Evolutionary conservation across 305 asterid species (phyloP).

Genomic region (Solanum hybrid): DNA sequence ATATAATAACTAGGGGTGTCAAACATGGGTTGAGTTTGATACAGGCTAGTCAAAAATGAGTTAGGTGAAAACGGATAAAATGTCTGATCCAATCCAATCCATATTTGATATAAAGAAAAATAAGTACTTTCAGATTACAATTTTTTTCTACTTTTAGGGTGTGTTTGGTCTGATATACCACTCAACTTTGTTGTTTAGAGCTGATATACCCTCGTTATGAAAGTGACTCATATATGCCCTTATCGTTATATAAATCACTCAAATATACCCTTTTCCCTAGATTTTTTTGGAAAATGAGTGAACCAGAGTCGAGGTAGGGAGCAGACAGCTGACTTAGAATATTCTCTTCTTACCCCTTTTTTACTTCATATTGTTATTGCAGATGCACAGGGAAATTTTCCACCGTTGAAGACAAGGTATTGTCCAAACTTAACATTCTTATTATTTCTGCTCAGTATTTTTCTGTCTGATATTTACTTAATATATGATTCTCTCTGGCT

Average conservation of each 20-base stretch:
- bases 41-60: not conserved
- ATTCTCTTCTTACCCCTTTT: not conserved
- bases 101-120: not conserved
- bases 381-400: slow-evolving; percentile 76
- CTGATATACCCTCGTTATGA: not conserved
- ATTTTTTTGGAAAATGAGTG: not conserved
- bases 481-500: not conserved
- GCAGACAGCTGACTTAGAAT: not conserved
- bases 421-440: not conserved
- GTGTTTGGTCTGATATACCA: not conserved
- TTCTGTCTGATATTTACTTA: not conserved
- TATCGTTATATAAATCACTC: not conserved
- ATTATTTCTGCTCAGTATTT: not conserved
- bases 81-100: not conserved
- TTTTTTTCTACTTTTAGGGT: not conserved
- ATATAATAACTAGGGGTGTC: not conserved
- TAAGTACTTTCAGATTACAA: not conserved
- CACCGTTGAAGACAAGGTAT: slow-evolving; percentile 32
- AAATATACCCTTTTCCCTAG: not conserved
- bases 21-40: not conserved
- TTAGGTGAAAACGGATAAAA: not conserved
- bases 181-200: not conserved
- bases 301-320: not conserved
- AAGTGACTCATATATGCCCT: not conserved
- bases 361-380: slow-evolving; percentile 5